Percentiles rank a stretch among this genome's conserved stretches.
Evolutionary conservation across 805 yeast genomes (phyloP).

Genomic region (Tetrapisispora nanseiensis): DNA sequence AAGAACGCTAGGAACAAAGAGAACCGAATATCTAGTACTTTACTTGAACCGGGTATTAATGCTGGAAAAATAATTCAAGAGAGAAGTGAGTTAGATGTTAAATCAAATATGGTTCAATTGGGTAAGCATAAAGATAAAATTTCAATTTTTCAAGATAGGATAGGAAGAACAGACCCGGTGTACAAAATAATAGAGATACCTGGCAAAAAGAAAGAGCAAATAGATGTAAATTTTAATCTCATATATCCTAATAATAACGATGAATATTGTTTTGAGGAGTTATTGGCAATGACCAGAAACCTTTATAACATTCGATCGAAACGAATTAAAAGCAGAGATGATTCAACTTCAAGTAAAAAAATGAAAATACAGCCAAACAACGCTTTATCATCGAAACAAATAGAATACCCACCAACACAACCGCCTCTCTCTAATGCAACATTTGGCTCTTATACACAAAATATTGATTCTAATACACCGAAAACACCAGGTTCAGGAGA

Average conservation of each 20-base stretch:
- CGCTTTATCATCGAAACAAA: neutral
- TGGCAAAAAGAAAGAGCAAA: constrained; percentile 52
- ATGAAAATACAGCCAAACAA: neutral
- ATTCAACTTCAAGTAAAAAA: neutral
- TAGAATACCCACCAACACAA: constrained; percentile 2
- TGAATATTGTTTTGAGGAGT: constrained; percentile 56
- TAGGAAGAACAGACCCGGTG: constrained; percentile 31
- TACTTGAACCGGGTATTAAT: constrained; percentile 37
- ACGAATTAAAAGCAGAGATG: neutral
- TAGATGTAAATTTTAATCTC: constrained; percentile 51
- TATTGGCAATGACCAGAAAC: constrained; percentile 45
- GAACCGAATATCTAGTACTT: constrained; percentile 42
- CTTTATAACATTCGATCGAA: constrained; percentile 9
- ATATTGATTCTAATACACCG: constrained; percentile 3
- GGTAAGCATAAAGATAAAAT: constrained; percentile 14
- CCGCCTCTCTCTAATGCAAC: neutral
- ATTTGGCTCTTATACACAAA: neutral
- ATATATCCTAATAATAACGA: constrained; percentile 37
- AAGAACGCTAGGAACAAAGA: constrained; percentile 50
- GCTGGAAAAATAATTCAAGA: constrained; percentile 50
- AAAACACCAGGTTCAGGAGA: neutral
- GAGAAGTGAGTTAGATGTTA: neutral
- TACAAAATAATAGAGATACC: constrained; percentile 42
- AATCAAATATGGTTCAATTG: neutral
- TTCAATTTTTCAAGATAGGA: constrained; percentile 34